These are phyloP conservation scores for Protomyces macrosporus DNA, from an alignment of 1,139 yeast genomes.

Conservation along the genomic window DNA sequence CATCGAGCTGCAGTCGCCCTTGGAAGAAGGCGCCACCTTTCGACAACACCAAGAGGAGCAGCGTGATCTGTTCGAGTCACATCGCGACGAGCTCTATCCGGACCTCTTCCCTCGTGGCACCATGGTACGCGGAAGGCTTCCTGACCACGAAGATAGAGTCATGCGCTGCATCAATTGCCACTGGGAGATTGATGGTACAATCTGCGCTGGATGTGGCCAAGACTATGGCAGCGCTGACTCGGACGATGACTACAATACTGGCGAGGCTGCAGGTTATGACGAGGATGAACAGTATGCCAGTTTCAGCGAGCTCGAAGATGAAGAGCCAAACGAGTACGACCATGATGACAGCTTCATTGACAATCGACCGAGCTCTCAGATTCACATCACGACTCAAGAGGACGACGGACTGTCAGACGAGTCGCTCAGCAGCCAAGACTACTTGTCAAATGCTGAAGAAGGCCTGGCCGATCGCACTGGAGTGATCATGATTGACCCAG, in stretches of 20 bases:
- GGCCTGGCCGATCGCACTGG: no score
- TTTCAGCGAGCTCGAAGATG: neutral
- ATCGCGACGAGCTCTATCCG: slow-evolving; percentile 17
- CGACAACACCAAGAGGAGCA: slow-evolving; percentile 12
- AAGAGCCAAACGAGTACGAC: slow-evolving; percentile 15
- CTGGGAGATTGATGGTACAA: slow-evolving; percentile 23
- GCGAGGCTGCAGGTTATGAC: neutral
- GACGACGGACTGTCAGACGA: neutral
- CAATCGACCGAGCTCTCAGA: neutral
- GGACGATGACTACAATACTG: neutral
- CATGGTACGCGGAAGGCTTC: neutral
- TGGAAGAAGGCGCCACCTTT: neutral
- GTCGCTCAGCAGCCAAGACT: no score
- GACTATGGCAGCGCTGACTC: neutral
- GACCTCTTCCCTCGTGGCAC: slow-evolving; percentile 2
- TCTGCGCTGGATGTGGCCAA: neutral
- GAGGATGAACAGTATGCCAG: neutral
- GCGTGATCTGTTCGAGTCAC: neutral
- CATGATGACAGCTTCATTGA: slow-evolving; percentile 14
- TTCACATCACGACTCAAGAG: neutral
- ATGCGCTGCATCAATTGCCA: slow-evolving; percentile 24
- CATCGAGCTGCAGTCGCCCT: slow-evolving; percentile 2
- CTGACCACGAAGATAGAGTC: slow-evolving; percentile 22
- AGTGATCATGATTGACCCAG: neutral
- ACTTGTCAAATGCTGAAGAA: no score